These are phyloP conservation scores for Lactifluus subvellereus DNA, from an alignment of 768 basidiomycete species.

Conservation along the genomic window DNA sequence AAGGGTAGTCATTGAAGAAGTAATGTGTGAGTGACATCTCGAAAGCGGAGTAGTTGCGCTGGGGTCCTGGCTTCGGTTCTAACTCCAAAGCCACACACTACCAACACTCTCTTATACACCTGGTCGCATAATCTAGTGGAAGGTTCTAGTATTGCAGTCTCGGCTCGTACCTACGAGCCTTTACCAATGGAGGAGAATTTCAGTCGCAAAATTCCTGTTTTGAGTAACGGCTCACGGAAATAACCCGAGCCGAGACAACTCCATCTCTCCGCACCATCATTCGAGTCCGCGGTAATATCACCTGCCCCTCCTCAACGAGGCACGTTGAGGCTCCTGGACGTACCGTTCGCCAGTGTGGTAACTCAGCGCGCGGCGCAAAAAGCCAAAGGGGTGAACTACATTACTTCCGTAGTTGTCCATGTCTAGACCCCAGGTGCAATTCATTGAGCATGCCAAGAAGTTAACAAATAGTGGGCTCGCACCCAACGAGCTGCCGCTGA, in stretches of 20 bases:
- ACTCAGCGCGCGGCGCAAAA: neutral
- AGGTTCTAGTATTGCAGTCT: neutral
- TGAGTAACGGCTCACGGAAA: neutral
- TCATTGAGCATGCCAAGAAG: neutral
- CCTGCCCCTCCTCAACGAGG: neutral
- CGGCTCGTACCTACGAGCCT: neutral
- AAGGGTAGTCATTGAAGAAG: constrained; percentile 36
- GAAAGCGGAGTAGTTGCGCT: neutral
- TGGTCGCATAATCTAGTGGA: neutral
- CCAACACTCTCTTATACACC: neutral
- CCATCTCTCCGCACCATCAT: neutral
- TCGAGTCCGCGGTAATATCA: neutral
- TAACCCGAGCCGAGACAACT: neutral
- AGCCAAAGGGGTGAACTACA: neutral
- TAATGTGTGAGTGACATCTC: constrained; percentile 34
- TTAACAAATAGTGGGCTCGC: neutral
- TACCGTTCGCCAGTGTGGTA: neutral
- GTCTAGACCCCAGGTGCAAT: neutral
- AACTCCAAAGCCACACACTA: too few species aligned
- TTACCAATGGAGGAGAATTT: neutral
- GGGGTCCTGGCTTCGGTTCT: neutral
- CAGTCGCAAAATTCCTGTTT: neutral
- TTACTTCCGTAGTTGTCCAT: neutral
- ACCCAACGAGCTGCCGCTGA: too few species aligned
- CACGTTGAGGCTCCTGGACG: neutral